Percentiles rank a stretch among this genome's conserved stretches.
These are phyloP conservation scores for Lumnitzera littorea DNA, from an alignment of 345 rosid genomes.

Conservation along the genomic window DNA sequence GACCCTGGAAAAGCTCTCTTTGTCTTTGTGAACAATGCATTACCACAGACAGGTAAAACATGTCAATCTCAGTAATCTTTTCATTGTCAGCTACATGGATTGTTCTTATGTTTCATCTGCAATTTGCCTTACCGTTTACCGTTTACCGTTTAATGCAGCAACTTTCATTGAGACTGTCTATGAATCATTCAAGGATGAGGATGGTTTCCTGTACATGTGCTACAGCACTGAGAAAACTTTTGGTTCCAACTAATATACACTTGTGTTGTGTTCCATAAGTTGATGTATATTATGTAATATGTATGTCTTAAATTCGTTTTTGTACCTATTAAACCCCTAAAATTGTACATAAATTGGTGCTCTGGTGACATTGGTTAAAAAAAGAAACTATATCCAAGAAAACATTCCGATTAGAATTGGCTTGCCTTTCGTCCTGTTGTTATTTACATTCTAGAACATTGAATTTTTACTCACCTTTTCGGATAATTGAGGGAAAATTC, in stretches of 20 bases:
- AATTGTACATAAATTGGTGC: too few relatives aligned
- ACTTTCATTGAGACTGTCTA: conserved; percentile 57
- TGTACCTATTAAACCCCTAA: neutral
- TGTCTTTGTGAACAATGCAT: conserved; percentile 70
- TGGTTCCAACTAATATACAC: conserved; percentile 18
- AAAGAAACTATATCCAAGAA: too few relatives aligned
- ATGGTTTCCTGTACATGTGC: conserved; percentile 84
- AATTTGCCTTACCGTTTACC: neutral
- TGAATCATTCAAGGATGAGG: conserved; percentile 72
- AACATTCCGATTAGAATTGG: too few relatives aligned
- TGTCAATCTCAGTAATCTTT: neutral
- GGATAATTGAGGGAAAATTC: too few relatives aligned
- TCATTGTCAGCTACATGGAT: neutral
- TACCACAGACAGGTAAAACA: conserved; percentile 68
- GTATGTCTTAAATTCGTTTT: too few relatives aligned
- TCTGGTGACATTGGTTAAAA: too few relatives aligned
- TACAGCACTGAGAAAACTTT: conserved; percentile 88
- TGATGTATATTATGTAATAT: neutral
- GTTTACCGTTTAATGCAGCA: conserved; percentile 36
- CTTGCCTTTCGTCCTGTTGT: too few relatives aligned
- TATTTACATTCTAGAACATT: too few relatives aligned
- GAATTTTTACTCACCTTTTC: too few relatives aligned
- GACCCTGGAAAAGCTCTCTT: conserved; percentile 70
- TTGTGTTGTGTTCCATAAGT: conserved; percentile 1
- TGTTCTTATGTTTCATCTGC: neutral